Evolutionary conservation across 108 stramenopile species (phyloP).

Genomic region (Skeletonema grethae): DNA sequence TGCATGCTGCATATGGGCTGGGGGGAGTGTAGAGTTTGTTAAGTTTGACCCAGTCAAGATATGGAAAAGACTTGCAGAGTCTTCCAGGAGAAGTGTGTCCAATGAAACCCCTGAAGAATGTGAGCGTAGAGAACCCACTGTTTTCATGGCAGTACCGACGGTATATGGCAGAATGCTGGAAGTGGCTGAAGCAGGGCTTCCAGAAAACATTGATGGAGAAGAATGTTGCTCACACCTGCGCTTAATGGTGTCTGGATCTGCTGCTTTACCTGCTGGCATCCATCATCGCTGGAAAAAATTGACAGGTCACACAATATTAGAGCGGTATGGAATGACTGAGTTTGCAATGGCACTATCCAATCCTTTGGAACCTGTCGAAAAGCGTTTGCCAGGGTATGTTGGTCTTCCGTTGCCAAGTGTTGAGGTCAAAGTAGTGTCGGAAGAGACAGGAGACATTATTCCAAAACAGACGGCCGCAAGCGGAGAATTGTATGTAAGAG

Average conservation of each 20-base stretch:
- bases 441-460: constrained; percentile 22
- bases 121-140: constrained; percentile 8
- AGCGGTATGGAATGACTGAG: constrained; percentile 63
- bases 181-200: background rate
- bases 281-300: constrained; percentile 42
- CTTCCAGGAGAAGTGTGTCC: constrained; percentile 1
- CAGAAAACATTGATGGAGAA: no score
- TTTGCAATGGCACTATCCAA: constrained; percentile 63
- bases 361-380: constrained; percentile 30
- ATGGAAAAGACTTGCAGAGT: constrained; percentile 41
- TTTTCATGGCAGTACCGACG: constrained; percentile 45
- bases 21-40: constrained; percentile 54
- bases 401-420: constrained; percentile 56
- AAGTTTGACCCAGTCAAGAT: constrained; percentile 39
- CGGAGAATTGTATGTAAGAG: constrained; percentile 49
- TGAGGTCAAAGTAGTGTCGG: constrained; percentile 47
- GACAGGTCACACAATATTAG: constrained; percentile 55
- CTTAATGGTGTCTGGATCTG: constrained; percentile 53
- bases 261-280: constrained; percentile 43
- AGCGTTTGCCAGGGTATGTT: constrained; percentile 49
- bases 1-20: constrained; percentile 44
- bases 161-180: constrained; percentile 26
- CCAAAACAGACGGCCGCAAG: constrained; percentile 1
- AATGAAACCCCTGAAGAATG: background rate
- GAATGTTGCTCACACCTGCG: constrained; percentile 32